Evolutionary conservation across 257 asterid genomes (phyloP), one percentile per base, ranked within the genome.

Genomic region (Euphrasia confusa): DNA sequence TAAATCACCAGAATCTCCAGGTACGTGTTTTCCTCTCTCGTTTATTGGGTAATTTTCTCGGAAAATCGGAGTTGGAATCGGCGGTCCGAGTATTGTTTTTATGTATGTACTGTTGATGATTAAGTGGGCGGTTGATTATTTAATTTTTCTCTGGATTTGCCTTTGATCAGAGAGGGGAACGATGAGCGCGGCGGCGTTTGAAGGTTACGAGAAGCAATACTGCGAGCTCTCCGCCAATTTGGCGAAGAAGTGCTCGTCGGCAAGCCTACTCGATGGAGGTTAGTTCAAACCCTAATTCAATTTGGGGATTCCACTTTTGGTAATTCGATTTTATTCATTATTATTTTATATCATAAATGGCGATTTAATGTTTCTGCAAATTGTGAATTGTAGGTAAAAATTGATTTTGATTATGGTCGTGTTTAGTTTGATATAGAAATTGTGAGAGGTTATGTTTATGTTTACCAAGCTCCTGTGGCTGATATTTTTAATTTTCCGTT

Each of bases 171-270:
- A 58, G 58, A 39, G 27, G 72, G 74, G 7, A 37, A 76, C 64
- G 74, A 81, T 84, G 91, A 73, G 84, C 66, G 71, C 77, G 33
- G 72, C 77, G 28, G 73, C 53, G 10, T 84, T 81, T 18, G 91
- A 84, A 61, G 79, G 83, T 47, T 77, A 64, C 74, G 91, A 84
- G 26, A 73, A 80, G 63, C 87, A 75, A 60, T 84, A 81, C 71
- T 84, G 88, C 68, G 82, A 84, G 80, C 75, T 84, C 50, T 81
- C 87, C 13, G 79, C 82, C 67, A 71, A 59, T 68, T 64, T 77
- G 33, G 71, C 79, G 49, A 77, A 71, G 72, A 77, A 73, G 74
- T 58, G 57, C 71, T 55, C 79, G 58, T 67, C 77, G 7, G 77
- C 82, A 8, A 60, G 63, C 58, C 64, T 64, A 13, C 79, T 77